Conservation (phyloP, 192 early-diverging fungal genomes). For the Rhizoclosmatium sp. region DNA sequence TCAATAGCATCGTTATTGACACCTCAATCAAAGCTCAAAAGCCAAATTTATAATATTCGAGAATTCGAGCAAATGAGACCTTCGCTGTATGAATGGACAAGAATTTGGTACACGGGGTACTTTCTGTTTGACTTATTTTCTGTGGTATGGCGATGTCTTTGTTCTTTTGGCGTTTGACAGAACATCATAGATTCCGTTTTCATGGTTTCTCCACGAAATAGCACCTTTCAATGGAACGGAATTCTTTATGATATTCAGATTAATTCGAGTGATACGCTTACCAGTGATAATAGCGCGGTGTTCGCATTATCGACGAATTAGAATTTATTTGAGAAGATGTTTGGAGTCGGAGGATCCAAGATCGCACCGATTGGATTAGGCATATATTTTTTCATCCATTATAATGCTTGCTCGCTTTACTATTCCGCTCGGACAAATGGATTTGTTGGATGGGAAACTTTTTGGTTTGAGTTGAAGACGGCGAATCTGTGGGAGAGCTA, state of each 20-base stretch:
- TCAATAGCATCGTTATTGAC: neutral
- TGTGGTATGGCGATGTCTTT: neutral
- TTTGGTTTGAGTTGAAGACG: neutral
- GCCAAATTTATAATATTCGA: neutral
- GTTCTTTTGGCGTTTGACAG: neutral
- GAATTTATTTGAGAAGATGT: neutral
- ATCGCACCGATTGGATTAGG: neutral
- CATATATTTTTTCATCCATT: slow-evolving; percentile 33
- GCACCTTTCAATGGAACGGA: neutral
- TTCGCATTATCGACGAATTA: neutral
- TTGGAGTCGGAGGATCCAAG: neutral
- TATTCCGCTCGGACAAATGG: slow-evolving; percentile 22
- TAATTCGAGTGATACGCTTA: neutral
- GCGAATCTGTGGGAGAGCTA: slow-evolving; percentile 7
- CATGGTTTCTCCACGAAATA: neutral
- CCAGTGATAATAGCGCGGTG: neutral
- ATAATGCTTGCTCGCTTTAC: slow-evolving; percentile 34
- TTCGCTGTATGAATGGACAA: neutral
- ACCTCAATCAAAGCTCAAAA: neutral
- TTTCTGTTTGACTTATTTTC: slow-evolving; percentile 15
- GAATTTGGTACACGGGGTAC: neutral
- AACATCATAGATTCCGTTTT: neutral
- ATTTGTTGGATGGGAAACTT: slow-evolving; percentile 4
- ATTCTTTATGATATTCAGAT: slow-evolving; percentile 8
- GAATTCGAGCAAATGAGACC: slow-evolving; percentile 10